These are phyloP conservation scores for Ajuga reptans DNA, from an alignment of 305 asterid genomes.

Conservation along the genomic window DNA sequence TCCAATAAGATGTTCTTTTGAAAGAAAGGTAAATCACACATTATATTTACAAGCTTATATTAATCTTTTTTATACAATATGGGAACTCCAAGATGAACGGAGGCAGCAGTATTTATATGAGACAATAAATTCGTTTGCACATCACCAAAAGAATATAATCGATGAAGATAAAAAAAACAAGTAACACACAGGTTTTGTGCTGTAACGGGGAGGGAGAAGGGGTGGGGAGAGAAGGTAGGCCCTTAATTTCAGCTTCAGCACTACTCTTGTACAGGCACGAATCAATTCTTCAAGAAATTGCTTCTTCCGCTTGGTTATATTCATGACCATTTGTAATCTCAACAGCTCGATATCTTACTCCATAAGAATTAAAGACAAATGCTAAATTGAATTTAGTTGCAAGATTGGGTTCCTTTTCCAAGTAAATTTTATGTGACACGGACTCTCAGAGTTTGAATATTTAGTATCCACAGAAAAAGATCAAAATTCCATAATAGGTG, in stretches of 20 bases:
- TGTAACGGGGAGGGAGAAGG: not conserved
- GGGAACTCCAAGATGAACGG: not conserved
- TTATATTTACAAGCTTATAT: not conserved
- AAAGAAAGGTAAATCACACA: slow-evolving; percentile 2
- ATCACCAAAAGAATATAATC: not conserved
- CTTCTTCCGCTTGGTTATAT: not conserved
- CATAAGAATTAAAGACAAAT: not conserved
- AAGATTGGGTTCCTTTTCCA: not conserved
- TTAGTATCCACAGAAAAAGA: not conserved
- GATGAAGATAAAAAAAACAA: no score
- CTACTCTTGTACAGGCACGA: not conserved
- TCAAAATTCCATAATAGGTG: not conserved
- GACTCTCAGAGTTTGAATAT: not conserved
- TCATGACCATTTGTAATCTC: not conserved
- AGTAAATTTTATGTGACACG: not conserved
- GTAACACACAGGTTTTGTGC: slow-evolving; percentile 1
- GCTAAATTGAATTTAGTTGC: not conserved
- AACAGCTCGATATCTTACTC: not conserved
- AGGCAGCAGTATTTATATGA: not conserved
- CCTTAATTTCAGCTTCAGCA: not conserved
- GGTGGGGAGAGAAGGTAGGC: not conserved
- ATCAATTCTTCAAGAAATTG: not conserved
- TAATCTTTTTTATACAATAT: not conserved
- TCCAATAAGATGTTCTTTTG: not conserved
- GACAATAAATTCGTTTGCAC: not conserved